A percentile compares a stretch with the other conserved stretches of the same genome.
These are phyloP conservation scores for Eutypella sp. DNA, from an alignment of 2,329 filamentous ascomycete species.

Conservation along the genomic window DNA sequence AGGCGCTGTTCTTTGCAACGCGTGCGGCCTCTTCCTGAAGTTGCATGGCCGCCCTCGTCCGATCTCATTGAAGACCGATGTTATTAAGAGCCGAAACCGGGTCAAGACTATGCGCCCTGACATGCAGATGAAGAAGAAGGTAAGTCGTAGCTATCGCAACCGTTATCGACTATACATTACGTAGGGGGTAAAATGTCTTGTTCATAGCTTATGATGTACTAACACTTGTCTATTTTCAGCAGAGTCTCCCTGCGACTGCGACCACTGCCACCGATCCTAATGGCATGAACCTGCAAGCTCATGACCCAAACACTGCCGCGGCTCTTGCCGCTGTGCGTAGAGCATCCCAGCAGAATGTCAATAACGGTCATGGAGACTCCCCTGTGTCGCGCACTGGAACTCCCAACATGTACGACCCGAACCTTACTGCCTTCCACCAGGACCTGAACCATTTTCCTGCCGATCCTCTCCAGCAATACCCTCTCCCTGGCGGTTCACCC, in stretches of 20 bases:
- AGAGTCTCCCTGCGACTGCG: constrained; percentile 33
- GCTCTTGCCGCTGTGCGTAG: constrained; percentile 48
- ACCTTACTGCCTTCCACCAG: constrained; percentile 70
- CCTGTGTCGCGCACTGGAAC: constrained; percentile 77
- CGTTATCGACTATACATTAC: background rate
- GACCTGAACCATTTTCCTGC: constrained; percentile 67
- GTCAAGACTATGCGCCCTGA: constrained; percentile 83
- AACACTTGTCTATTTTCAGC: constrained; percentile 23
- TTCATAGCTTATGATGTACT: background rate
- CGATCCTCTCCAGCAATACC: constrained; percentile 44
- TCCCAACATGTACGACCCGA: constrained; percentile 68
- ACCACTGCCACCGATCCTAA: constrained; percentile 40
- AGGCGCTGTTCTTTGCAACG: constrained; percentile 95
- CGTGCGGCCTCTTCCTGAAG: constrained; percentile 95
- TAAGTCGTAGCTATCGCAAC: constrained; percentile 12
- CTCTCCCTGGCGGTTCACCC: constrained; percentile 47
- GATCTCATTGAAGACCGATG: constrained; percentile 96
- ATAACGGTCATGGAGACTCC: constrained; percentile 68
- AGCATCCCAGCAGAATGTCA: constrained; percentile 61
- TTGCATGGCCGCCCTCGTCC: constrained; percentile 88
- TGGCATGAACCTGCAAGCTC: constrained; percentile 54
- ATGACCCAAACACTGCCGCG: constrained; percentile 51
- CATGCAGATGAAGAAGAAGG: constrained; percentile 79
- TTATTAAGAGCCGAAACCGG: constrained; percentile 98
- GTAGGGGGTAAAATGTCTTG: background rate